Percentiles rank a stretch among this genome's conserved stretches.
These are phyloP conservation scores for Colletotrichum destructivum DNA, from an alignment of 2,329 filamentous ascomycete species.

Conservation along the genomic window DNA sequence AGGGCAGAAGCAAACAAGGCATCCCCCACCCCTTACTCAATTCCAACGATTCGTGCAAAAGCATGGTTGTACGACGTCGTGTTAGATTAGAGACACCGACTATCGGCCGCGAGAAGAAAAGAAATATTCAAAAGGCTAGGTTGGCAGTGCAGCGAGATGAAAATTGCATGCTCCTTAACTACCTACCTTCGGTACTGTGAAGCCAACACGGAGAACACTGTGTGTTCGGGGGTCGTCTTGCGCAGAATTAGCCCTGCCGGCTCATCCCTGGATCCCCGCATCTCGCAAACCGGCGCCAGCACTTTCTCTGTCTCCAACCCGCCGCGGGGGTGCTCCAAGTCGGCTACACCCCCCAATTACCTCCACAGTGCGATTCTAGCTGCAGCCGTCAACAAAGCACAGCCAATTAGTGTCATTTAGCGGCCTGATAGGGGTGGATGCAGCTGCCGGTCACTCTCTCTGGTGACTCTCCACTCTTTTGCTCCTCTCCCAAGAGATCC, in stretches of 20 bases:
- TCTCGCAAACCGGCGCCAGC: conserved; percentile 4
- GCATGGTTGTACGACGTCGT: conserved; percentile 7
- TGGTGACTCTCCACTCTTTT: conserved; percentile 23
- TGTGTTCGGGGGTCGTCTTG: neutral
- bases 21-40: neutral
- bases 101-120: neutral
- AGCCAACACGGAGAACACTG: neutral
- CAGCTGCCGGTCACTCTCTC: conserved; percentile 5
- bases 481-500: conserved; percentile 23
- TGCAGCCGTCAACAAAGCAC: conserved; percentile 9
- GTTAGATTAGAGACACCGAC: neutral
- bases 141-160: neutral
- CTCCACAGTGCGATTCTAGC: conserved; percentile 39
- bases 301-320: conserved; percentile 6
- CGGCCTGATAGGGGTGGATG: conserved; percentile 37
- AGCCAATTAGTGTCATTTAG: conserved; percentile 32
- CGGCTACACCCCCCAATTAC: conserved; percentile 1
- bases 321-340: neutral
- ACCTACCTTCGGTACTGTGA: neutral
- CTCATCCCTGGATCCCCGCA: conserved; percentile 22
- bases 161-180: neutral
- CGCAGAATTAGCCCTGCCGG: neutral
- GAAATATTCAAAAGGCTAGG: neutral
- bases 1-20: neutral
- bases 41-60: neutral